These are phyloP conservation scores for Lignosus rhinocerotis DNA, from an alignment of 1,284 basidiomycete genomes.

Conservation along the genomic window DNA sequence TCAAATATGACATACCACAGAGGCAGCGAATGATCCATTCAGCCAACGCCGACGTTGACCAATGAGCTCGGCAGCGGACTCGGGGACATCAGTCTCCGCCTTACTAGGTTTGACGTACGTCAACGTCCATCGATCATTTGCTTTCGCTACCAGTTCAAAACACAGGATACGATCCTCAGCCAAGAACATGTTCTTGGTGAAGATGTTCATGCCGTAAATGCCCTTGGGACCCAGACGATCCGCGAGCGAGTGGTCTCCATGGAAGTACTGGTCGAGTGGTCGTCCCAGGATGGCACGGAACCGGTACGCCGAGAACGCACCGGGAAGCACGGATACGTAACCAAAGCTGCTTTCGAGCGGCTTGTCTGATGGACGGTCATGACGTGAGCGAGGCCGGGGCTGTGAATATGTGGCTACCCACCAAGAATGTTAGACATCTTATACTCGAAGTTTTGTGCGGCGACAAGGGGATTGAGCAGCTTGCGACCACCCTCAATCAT, in stretches of 20 bases:
- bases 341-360: slow-evolving; percentile 95
- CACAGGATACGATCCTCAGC: slow-evolving; percentile 96
- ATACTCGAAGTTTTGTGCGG: slow-evolving; percentile 98
- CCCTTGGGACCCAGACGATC: slow-evolving; percentile 92
- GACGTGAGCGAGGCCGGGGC: slow-evolving; percentile 4
- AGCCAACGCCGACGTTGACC: slow-evolving; percentile 95
- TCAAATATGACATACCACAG: slow-evolving; percentile 61
- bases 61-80: slow-evolving; percentile 88
- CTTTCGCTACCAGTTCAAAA: slow-evolving; percentile 95
- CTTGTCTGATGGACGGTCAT: slow-evolving; percentile 58
- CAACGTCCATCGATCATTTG: slow-evolving; percentile 83
- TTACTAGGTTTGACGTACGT: slow-evolving; percentile 96
- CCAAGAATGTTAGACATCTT: slow-evolving; percentile 96
- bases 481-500: slow-evolving; percentile 94
- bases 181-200: slow-evolving; percentile 95
- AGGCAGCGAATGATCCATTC: slow-evolving; percentile 97
- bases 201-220: slow-evolving; percentile 97
- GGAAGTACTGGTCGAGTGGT: slow-evolving; percentile 97
- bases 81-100: slow-evolving; percentile 94
- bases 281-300: slow-evolving; percentile 90
- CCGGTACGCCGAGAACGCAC: slow-evolving; percentile 95
- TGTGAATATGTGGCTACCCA: slow-evolving; percentile 31
- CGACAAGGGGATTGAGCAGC: slow-evolving; percentile 90
- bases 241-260: slow-evolving; percentile 94
- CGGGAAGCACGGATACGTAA: slow-evolving; percentile 93